Evolutionary conservation across 2,329 filamentous ascomycete species (phyloP), one percentile per base, ranked within the genome.

Genomic region (Cordyceps fumosorosea): DNA sequence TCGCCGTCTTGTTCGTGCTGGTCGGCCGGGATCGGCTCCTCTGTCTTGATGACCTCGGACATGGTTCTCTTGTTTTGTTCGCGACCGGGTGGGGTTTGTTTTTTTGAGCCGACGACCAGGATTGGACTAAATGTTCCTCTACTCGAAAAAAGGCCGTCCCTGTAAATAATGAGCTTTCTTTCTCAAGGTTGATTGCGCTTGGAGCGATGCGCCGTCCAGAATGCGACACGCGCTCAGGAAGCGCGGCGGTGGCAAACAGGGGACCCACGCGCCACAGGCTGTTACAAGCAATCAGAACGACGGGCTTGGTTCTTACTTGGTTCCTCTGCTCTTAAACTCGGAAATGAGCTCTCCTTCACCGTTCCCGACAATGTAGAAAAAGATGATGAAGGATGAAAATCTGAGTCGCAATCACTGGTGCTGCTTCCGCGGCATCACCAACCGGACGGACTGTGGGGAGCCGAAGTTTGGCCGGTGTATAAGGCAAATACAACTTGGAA

Each of bases 391-490:
- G 42, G 47, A 34, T 37, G 60, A 37, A 62, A 50, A 53, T 58
- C 54, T 47, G 47, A 47, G 48, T 6, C 53, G 60, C 54, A 45
- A 47, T 47, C 54, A 57, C 50, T 34, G 37, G 26, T n/a, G 10
- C 42, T 37, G 3, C 24, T 3, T 22, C 34, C 6, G 48, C 48
- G 3, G 54, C 53, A 53, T 53, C 54, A 26, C 22, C 22, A 37
- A 57, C 47, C 29, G 16, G 7, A 20, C 10, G 3, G 34, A n/a
- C 42, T 52, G 60, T 58, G 60, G 47, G 48, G 60, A 57, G 20
- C 60, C 60, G 60, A 62, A 62, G 60, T 62, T 62, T 62, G 60
- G 47, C 60, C 60, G 60, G 60, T 14, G 5, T 44, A 37, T 14
- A 37, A 37, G 34, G 34, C 34, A 4, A 37, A 37, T 37, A 37